Evolutionary conservation across 192 early-diverging fungal species (phyloP).

Genomic region (Geranomyces variabilis): DNA sequence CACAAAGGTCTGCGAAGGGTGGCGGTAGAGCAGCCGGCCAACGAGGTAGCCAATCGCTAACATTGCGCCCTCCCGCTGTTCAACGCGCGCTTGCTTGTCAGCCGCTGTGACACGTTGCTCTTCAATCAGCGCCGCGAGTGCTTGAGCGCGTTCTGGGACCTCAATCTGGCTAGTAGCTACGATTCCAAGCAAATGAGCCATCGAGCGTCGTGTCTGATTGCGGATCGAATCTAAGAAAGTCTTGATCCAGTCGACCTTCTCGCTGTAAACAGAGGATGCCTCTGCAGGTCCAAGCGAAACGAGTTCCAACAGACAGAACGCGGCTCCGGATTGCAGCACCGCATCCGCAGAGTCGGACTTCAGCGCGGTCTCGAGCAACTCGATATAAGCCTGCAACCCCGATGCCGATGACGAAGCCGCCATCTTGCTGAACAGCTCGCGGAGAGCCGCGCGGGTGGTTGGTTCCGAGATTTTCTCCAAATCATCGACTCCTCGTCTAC

Average conservation of each 20-base stretch:
- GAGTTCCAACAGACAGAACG: conserved; percentile 69
- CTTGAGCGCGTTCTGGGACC: conserved; percentile 26
- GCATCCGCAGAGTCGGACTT: conserved; percentile 57
- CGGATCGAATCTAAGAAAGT: conserved; percentile 48
- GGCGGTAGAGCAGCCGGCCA: conserved; percentile 64
- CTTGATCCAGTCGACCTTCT: conserved; percentile 51
- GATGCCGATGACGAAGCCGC: conserved; percentile 3
- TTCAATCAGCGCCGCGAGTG: conserved; percentile 47
- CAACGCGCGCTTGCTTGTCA: neutral
- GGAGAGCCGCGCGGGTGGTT: conserved; percentile 26
- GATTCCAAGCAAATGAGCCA: conserved; percentile 75
- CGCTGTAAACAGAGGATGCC: conserved; percentile 55
- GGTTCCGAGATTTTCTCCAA: conserved; percentile 26
- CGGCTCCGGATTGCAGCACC: conserved; percentile 62
- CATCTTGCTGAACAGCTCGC: conserved; percentile 9
- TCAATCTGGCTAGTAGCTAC: conserved; percentile 60
- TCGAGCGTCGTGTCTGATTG: conserved; percentile 64
- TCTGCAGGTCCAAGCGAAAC: conserved; percentile 68
- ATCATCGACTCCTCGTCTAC: conserved; percentile 35
- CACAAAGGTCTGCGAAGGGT: conserved; percentile 52
- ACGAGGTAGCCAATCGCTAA: conserved; percentile 73
- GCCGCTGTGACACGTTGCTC: conserved; percentile 30
- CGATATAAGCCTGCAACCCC: conserved; percentile 53
- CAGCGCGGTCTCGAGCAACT: conserved; percentile 64
- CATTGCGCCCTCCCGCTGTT: conserved; percentile 61